Conservation (phyloP, 169 alveolate species). For the Eimeria zaria region DNA sequence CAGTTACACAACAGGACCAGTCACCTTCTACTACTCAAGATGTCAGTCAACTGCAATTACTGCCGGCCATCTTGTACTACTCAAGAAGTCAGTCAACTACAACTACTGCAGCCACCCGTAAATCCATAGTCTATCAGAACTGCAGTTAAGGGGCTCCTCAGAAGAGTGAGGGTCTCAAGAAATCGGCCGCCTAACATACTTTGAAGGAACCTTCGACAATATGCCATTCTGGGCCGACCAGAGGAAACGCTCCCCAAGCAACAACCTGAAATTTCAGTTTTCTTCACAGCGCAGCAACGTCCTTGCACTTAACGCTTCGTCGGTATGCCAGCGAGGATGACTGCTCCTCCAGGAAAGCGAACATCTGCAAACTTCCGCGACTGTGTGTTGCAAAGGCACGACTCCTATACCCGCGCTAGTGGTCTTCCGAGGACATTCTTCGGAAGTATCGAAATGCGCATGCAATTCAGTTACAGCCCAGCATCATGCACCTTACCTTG, state of each 20-base stretch:
- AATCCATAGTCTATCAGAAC: neutral
- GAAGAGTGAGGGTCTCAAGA: neutral
- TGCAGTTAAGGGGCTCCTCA: neutral
- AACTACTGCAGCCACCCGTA: neutral
- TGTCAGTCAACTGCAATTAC: neutral
- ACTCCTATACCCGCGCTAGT: neutral
- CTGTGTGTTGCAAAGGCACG: neutral
- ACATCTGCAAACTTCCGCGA: neutral
- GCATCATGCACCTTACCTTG: neutral
- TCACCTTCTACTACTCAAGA: neutral
- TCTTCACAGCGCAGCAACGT: neutral
- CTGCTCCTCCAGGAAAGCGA: neutral
- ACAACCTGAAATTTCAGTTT: conserved; percentile 52
- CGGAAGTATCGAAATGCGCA: neutral
- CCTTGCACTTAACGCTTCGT: neutral
- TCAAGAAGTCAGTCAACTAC: conserved; percentile 21
- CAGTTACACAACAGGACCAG: conserved; percentile 4
- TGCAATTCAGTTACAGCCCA: neutral
- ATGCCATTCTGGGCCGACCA: conserved; percentile 88
- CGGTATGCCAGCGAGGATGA: neutral
- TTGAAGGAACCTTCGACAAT: conserved; percentile 89
- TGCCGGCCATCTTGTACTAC: neutral
- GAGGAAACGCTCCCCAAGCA: conserved; percentile 90
- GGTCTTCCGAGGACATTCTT: neutral
- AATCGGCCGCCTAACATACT: conserved; percentile 50